phyloP scores from a whole-genome alignment of 1,284 basidiomycete species.

The Lentinula novae-zelandiae region DNA sequence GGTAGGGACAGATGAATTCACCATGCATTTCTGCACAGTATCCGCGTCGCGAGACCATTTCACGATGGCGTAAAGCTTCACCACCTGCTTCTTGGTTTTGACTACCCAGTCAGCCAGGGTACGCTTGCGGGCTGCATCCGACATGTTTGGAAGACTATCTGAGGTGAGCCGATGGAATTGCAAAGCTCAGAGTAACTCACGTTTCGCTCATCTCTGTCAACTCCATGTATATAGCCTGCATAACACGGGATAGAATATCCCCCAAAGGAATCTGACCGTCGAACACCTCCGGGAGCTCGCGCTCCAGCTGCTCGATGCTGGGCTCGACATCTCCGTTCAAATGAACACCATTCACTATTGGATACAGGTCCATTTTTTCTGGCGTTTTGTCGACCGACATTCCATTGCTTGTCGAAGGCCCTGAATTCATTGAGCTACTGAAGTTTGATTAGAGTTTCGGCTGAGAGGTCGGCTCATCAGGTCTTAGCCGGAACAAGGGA shows the following conservation, averaged over 20 bases:
- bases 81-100: conserved; percentile 83
- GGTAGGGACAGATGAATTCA: conserved; percentile 23
- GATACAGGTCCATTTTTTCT: not conserved
- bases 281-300: conserved; percentile 71
- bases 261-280: conserved; percentile 75
- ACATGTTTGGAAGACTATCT: conserved; percentile 75
- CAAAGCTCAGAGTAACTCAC: conserved; percentile 38
- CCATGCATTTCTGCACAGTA: conserved; percentile 83
- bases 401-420: not conserved
- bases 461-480: not conserved
- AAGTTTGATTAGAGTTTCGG: not conserved
- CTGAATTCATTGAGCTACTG: not conserved
- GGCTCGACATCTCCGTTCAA: conserved; percentile 33
- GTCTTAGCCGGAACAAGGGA: not conserved
- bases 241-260: conserved; percentile 72
- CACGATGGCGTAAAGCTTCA: conserved; percentile 82
- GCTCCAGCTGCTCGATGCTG: conserved; percentile 59
- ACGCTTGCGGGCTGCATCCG: conserved; percentile 78
- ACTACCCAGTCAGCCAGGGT: conserved; percentile 86
- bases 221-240: conserved; percentile 80
- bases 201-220: conserved; percentile 84
- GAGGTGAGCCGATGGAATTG: not conserved
- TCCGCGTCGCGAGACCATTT: conserved; percentile 82
- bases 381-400: not conserved
- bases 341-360: conserved; percentile 16